phyloP scores from a whole-genome alignment of 495 filamentous ascomycete species.

The Xylaria castorea region DNA sequence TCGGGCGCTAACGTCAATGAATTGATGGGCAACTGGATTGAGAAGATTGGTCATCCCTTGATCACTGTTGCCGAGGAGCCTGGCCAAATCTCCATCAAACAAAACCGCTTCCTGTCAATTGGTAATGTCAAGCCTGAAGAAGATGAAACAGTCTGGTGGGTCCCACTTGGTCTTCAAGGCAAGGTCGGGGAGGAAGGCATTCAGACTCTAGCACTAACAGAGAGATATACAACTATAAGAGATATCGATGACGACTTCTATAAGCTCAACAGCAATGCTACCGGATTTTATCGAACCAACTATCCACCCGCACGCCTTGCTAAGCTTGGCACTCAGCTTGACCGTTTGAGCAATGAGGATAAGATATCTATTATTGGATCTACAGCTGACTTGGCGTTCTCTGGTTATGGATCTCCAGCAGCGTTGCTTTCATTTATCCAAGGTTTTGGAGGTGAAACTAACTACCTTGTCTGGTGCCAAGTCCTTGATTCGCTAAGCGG shows the following conservation, averaged over 20 bases:
- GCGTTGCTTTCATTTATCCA: conserved; percentile 81
- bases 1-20: conserved; percentile 85
- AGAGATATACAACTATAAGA: conserved; percentile 74
- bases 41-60: conserved; percentile 91
- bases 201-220: conserved; percentile 66
- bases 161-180: conserved; percentile 80
- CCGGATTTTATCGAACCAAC: conserved; percentile 92
- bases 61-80: conserved; percentile 84
- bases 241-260: conserved; percentile 83
- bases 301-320: conserved; percentile 80
- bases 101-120: conserved; percentile 86
- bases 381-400: conserved; percentile 87
- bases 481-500: conserved; percentile 70
- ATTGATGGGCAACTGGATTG: conserved; percentile 94
- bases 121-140: conserved; percentile 86
- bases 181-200: conserved; percentile 59
- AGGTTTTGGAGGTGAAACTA: conserved; percentile 78
- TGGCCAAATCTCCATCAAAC: conserved; percentile 79
- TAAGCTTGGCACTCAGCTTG: conserved; percentile 76
- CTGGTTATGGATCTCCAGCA: conserved; percentile 80
- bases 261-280: conserved; percentile 87
- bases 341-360: conserved; percentile 79
- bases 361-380: conserved; percentile 91
- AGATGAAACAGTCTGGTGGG: conserved; percentile 94
- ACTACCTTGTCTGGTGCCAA: conserved; percentile 89